Conservation (phyloP, 345 rosid species). For the Ceriops zippeliana region DNA sequence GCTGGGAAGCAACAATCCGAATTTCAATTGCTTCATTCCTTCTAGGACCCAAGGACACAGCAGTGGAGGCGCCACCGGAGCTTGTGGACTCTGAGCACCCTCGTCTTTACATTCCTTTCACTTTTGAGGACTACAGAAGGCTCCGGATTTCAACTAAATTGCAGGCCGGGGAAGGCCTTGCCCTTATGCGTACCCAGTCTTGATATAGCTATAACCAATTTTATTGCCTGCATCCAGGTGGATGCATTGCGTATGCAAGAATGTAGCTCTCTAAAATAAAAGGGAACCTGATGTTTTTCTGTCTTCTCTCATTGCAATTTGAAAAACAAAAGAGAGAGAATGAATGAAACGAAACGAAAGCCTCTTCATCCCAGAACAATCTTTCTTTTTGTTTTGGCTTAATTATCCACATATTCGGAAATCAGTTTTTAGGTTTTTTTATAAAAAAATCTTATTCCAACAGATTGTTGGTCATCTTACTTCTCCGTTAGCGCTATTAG, state of each 20-base stretch:
- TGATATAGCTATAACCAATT: neutral
- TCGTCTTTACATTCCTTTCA: constrained; percentile 38
- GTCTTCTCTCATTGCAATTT: no score
- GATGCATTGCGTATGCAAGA: neutral
- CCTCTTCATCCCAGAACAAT: no score
- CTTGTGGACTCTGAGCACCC: constrained; percentile 43
- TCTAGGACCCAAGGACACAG: constrained; percentile 48
- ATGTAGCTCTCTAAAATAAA: no score
- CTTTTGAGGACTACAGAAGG: constrained; percentile 44
- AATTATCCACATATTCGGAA: no score
- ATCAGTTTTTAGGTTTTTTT: no score
- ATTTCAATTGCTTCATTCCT: constrained; percentile 69
- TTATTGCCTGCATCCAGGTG: neutral
- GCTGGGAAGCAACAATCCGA: constrained; percentile 54
- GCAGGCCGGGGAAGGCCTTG: constrained; percentile 53
- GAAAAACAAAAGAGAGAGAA: no score
- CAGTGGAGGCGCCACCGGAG: constrained; percentile 38
- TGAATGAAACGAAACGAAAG: no score
- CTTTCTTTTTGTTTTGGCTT: no score
- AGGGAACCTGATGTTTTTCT: no score
- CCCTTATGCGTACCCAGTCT: constrained; percentile 24
- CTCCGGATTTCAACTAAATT: constrained; percentile 35
- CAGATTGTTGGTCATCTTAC: no score
- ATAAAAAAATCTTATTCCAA: no score
- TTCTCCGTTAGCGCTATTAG: no score